phyloP scores from a whole-genome alignment of 306 rosid species.

The Psophocarpus tetragonolobus region DNA sequence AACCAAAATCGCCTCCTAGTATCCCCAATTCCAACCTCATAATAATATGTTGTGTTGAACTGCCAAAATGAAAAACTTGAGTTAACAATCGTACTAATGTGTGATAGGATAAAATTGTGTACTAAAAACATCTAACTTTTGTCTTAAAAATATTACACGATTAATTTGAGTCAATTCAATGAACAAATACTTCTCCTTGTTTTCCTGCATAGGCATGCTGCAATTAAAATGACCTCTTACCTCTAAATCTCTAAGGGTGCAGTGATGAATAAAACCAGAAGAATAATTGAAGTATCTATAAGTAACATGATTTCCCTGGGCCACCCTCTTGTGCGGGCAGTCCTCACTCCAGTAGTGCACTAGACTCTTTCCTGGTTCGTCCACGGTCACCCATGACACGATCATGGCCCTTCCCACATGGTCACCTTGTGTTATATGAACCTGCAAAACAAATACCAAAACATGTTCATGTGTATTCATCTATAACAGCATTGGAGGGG shows the following conservation, averaged over 20 bases:
- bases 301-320: conserved; percentile 45
- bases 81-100: not conserved
- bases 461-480: not conserved
- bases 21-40: conserved; percentile 62
- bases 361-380: conserved; percentile 54
- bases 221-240: conserved; percentile 31
- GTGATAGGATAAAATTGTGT: not conserved
- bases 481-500: too few species aligned
- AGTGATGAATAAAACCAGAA: conserved; percentile 78
- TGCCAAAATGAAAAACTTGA: conserved; percentile 16
- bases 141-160: too few species aligned
- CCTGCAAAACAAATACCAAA: conserved; percentile 41
- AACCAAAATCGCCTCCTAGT: conserved; percentile 63
- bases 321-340: conserved; percentile 6
- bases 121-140: too few species aligned
- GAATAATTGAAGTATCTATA: conserved; percentile 66
- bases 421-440: conserved; percentile 87
- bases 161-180: not conserved
- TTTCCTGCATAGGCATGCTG: not conserved
- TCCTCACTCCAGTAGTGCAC: conserved; percentile 64
- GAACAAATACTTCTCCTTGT: not conserved
- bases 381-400: conserved; percentile 73
- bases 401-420: conserved; percentile 64
- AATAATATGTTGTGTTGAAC: conserved; percentile 66
- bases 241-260: conserved; percentile 57